Conservation (phyloP, 768 basidiomycete genomes). For the Harrya chromipes region DNA sequence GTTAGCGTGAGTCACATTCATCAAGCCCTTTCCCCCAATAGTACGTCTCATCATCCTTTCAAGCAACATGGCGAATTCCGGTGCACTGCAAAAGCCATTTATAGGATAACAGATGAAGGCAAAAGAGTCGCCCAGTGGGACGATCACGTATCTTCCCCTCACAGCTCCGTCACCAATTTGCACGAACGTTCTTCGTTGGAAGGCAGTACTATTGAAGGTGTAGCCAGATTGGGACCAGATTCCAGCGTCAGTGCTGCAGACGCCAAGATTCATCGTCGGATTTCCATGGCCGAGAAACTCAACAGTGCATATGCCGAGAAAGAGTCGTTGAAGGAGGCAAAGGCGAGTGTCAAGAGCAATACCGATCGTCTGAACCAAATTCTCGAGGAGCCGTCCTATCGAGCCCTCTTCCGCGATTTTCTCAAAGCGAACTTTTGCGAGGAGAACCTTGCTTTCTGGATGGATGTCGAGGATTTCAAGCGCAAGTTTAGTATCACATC, state of each 20-base stretch:
- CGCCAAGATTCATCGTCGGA: constrained; percentile 73
- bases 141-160: constrained; percentile 50
- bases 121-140: constrained; percentile 86
- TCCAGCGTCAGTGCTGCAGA: constrained; percentile 35
- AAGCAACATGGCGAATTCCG: constrained; percentile 96
- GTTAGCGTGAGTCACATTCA: constrained; percentile 53
- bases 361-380: constrained; percentile 89
- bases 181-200: constrained; percentile 63
- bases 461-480: constrained; percentile 97
- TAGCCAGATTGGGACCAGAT: constrained; percentile 24
- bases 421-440: constrained; percentile 94
- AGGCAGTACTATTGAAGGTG: constrained; percentile 22
- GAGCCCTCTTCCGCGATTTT: constrained; percentile 92
- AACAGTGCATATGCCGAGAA: constrained; percentile 49
- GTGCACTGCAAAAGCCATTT: constrained; percentile 92
- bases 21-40: not conserved
- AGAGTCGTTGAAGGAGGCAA: constrained; percentile 43
- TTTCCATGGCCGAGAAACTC: constrained; percentile 73
- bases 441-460: constrained; percentile 96
- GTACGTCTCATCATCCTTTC: constrained; percentile 12
- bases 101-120: constrained; percentile 92
- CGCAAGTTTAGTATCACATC: constrained; percentile 94
- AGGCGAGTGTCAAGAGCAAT: constrained; percentile 79
- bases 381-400: constrained; percentile 85
- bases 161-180: constrained; percentile 62